phyloP scores from a whole-genome alignment of 345 rosid species.

The Citrus sp. region DNA sequence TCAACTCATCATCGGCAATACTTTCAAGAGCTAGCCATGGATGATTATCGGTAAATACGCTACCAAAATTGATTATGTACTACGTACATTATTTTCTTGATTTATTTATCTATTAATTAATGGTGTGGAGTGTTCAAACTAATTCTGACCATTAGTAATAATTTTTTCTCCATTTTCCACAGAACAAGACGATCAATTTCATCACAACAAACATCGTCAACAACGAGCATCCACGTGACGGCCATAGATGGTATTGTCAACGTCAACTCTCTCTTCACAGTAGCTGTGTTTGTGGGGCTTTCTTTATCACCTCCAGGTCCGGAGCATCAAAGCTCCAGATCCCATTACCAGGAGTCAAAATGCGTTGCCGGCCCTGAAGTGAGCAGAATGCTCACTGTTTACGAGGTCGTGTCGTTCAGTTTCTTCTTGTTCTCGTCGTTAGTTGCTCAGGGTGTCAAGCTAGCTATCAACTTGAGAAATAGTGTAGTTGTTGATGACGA shows the following conservation, averaged over 20 bases:
- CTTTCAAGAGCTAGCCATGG: too few species aligned
- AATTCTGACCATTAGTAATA: too few species aligned
- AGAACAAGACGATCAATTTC: conserved; percentile 23
- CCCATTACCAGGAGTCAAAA: conserved; percentile 38
- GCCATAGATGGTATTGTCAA: conserved; percentile 94
- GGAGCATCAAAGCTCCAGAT: conserved; percentile 59
- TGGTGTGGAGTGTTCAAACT: too few species aligned
- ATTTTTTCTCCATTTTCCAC: not conserved
- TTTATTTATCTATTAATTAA: too few species aligned
- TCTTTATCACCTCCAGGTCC: conserved; percentile 51
- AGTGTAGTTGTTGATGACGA: conserved; percentile 77
- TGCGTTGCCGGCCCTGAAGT: conserved; percentile 66
- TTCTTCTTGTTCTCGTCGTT: conserved; percentile 93
- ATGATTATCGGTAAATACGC: too few species aligned
- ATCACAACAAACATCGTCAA: conserved; percentile 28
- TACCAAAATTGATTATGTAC: too few species aligned
- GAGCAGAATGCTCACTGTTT: conserved; percentile 66
- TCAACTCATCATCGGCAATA: too few species aligned
- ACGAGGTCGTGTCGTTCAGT: conserved; percentile 88
- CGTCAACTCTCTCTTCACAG: conserved; percentile 92
- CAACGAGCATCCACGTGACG: conserved; percentile 91
- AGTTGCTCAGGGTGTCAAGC: conserved; percentile 86
- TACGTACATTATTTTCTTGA: too few species aligned
- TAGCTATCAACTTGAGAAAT: conserved; percentile 72
- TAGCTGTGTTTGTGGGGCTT: conserved; percentile 95